Base-by-base conservation (phyloP, 2,329 filamentous ascomycete species). In the Fusarium sacchari region DNA sequence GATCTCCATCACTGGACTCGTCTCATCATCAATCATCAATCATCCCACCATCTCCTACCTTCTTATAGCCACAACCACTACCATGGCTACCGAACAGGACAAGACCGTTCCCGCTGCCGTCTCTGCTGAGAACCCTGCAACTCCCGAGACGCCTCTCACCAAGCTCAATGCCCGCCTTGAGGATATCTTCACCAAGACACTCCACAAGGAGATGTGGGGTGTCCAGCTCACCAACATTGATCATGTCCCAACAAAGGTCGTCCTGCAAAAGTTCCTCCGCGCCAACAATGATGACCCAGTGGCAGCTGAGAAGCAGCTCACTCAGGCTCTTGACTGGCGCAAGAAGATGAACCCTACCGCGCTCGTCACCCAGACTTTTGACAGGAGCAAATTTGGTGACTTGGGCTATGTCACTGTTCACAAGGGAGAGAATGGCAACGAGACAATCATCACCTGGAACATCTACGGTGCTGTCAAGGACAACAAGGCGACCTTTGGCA, bases 221-320 rank as follows among this genome's bases (percentile, higher is more conserved):
- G 90, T 98, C 60, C 85, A 88, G 37, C 89, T 98, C 49, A 82
- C 82, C 20, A 82, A 85, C 64, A 83, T 84, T 26, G 81, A 83
- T 44, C 87, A 94, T 77, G 87, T 95, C 59, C 93, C 93, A 61
- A 95, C 93, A 53, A 92, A 93, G 80, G 91, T 97, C 77, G 89
- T 98, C 58, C 87, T 98, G 55, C 94, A 97, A 81, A 98, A 98
- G 86, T 98, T 95, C 84, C 89, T 98, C 63, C 94, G 95, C 76
- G 96, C 95, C 80, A 98, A 98, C 81, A 90, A 91, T 70, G 91
- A 92, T 70, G 91, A 97, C 78, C 81, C 94, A 12, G 86, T 86
- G 60, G 91, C 91, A 80, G 94, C 95, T 22, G 91, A 92, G 80
- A 89, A 92, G 62, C 95, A 98, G 84, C 89, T 98, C 49, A 86